phyloP scores from a whole-genome alignment of 1,284 basidiomycete species.

The Austropuccinia psidii region DNA sequence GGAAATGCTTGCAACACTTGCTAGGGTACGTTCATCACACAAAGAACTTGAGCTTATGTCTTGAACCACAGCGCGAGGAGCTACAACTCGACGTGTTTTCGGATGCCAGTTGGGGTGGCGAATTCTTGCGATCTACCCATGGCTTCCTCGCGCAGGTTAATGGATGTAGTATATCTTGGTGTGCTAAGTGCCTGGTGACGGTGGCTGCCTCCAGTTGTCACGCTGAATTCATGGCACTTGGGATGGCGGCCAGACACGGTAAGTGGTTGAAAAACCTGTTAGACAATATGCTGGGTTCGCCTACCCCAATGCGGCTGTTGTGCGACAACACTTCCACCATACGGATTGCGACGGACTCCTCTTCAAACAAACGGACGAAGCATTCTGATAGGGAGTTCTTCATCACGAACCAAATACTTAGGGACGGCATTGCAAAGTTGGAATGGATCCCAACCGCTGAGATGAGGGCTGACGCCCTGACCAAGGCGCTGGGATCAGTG shows the following conservation, averaged over 20 bases:
- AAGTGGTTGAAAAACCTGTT: background rate
- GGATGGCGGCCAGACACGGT: too few species aligned
- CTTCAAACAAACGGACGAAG: too few species aligned
- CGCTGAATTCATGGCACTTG: slow-evolving; percentile 7
- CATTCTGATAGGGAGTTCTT: too few species aligned
- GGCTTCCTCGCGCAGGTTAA: background rate
- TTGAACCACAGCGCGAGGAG: background rate
- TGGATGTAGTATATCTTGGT: background rate
- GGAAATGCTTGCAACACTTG: background rate
- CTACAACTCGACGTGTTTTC: background rate
- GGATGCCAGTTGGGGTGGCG: slow-evolving; percentile 6
- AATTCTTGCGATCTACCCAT: background rate
- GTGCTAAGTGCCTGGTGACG: background rate
- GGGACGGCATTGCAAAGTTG: too few species aligned
- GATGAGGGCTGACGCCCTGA: too few species aligned
- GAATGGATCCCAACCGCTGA: too few species aligned
- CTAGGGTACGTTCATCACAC: background rate
- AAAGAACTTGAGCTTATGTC: background rate
- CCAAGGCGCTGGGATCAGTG: too few species aligned
- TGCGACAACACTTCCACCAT: too few species aligned
- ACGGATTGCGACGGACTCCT: too few species aligned
- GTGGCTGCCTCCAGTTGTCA: background rate
- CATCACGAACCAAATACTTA: too few species aligned
- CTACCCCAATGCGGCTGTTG: too few species aligned
- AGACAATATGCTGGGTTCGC: background rate